Evolutionary conservation across 225 moss, liverwort and hornwort genomes (phyloP), one percentile per base, ranked within the genome.

Genomic region (Sphagnum tenellum): DNA sequence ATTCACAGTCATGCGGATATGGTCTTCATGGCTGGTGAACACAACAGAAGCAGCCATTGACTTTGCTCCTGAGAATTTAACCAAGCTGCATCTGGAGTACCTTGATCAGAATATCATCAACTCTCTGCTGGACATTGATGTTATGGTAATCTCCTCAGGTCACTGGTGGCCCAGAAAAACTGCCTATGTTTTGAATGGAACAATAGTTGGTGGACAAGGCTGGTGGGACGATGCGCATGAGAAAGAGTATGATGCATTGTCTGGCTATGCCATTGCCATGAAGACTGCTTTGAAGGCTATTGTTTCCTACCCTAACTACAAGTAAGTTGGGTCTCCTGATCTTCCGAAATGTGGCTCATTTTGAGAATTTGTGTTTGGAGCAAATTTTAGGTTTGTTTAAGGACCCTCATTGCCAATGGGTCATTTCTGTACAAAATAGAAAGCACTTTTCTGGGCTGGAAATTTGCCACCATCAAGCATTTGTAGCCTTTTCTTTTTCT

Each of bases 21-120:
- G 98, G 98, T 93, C 93, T 29, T 80, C 87, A 2, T 98, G 93
- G 90, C 81, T 98, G 8, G 90, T 93, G 59, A 77, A 73, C 29
- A 57, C 60, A 57, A 64, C 85, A 14, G 67, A 13, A 12, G 89
- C 75, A 14, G 83, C 93, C 5, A 65, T 86, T 10, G 71, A 76
- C 1, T 69, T 73, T 11, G 86, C 81, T 0, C 87, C 87, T 2
- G 53, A 70, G 7, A 76, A 72, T 3, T 47, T 81, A 12, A 77
- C 67, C 56, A 90, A 86, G 62, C 77, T 98, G 51, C 82, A 85
- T 66, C 72, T 98, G 48, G 79, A 87, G 14, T 77, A 72, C 12
- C 78, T 90, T 3, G 93, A 98, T 44, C 64, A 67, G 53, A 61
- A 69, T 48, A 83, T 86, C 50, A 64, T 77, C 2, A 45, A 74